These are phyloP conservation scores for Trichoderma sp. DNA, from an alignment of 2,329 filamentous ascomycete species.

Conservation along the genomic window DNA sequence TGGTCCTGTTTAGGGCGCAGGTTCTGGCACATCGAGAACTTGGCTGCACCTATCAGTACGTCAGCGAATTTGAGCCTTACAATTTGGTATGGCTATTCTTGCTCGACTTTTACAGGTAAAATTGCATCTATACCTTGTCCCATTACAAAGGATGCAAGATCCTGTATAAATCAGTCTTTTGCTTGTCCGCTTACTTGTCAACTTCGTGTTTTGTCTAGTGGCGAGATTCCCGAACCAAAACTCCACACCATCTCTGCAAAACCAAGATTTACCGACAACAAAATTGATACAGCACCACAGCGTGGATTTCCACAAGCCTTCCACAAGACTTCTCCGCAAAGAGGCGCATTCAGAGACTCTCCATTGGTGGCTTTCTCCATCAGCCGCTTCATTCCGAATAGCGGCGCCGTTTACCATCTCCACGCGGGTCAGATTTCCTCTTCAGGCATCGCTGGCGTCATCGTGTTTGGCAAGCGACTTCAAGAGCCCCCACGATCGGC, in stretches of 20 bases:
- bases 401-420: neutral
- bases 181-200: no score
- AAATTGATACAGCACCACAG: neutral
- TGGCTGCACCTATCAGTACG: no score
- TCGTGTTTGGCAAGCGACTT: neutral
- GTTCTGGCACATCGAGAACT: neutral
- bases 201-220: no score
- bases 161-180: no score
- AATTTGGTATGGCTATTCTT: no score
- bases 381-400: neutral
- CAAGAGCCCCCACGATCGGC: neutral
- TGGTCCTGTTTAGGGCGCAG: neutral
- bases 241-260: neutral
- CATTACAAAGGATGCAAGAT: no score
- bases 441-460: neutral
- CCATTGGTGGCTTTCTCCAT: neutral
- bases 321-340: neutral
- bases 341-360: neutral
- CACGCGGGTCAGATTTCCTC: constrained; percentile 7
- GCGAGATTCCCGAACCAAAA: neutral
- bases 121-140: no score
- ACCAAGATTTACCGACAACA: neutral
- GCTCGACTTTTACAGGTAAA: no score
- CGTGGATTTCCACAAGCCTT: neutral
- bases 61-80: no score